These are phyloP conservation scores for Rhizopus stolonifer DNA, from an alignment of 371 early-diverging fungal species.

Conservation along the genomic window DNA sequence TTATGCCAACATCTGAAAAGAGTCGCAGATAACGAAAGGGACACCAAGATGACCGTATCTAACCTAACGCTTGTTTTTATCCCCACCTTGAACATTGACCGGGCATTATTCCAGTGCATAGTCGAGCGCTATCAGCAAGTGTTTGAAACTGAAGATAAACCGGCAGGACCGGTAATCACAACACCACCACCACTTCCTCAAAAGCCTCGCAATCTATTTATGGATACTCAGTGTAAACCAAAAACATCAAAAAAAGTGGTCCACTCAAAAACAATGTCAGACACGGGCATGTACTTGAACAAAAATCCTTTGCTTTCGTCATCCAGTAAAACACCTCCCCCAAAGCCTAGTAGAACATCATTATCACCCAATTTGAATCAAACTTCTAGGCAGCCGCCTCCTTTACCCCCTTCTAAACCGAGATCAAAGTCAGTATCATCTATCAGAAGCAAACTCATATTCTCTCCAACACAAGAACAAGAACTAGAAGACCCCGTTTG, in stretches of 20 bases:
- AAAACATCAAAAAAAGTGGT: constrained; percentile 9
- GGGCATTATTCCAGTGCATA: constrained; percentile 63
- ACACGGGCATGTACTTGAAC: constrained; percentile 20
- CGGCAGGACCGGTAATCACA: constrained; percentile 17
- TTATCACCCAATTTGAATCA: background rate
- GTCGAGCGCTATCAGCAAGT: constrained; percentile 34
- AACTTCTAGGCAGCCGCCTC: background rate
- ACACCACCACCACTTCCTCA: constrained; percentile 37
- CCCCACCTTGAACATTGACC: constrained; percentile 74
- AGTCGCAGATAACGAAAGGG: constrained; percentile 57
- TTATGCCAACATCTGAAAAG: constrained; percentile 65
- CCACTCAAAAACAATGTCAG: constrained; percentile 32
- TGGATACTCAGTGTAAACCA: background rate
- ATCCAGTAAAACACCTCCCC: constrained; percentile 24
- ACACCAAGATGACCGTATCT: constrained; percentile 77
- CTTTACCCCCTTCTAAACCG: constrained; percentile 22
- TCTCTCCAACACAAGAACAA: background rate
- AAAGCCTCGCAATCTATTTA: constrained; percentile 28
- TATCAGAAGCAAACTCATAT: background rate
- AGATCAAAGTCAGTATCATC: constrained; percentile 38
- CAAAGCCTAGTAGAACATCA: background rate
- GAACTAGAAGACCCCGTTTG: constrained; percentile 4
- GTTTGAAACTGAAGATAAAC: constrained; percentile 13
- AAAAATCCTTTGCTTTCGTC: constrained; percentile 20
- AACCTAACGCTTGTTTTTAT: constrained; percentile 83